Evolutionary conservation across 2,329 filamentous ascomycete genomes (phyloP).

Genomic region (Colletotrichum horii): DNA sequence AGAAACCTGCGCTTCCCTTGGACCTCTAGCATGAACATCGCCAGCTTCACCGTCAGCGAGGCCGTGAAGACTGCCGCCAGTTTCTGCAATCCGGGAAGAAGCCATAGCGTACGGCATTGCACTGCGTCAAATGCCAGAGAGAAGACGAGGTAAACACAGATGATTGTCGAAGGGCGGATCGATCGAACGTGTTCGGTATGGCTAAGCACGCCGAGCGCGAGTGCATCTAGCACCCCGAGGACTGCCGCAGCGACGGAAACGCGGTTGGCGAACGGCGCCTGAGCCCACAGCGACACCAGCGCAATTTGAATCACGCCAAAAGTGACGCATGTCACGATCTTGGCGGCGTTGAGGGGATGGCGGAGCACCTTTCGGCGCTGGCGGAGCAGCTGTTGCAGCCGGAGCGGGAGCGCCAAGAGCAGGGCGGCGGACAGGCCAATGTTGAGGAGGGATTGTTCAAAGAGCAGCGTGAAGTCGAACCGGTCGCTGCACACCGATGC

Average conservation of each 20-base stretch:
- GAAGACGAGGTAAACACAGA: slow-evolving; percentile 32
- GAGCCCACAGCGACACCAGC: slow-evolving; percentile 29
- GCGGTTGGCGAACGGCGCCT: slow-evolving; percentile 27
- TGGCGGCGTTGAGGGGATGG: slow-evolving; percentile 24
- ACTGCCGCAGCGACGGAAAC: slow-evolving; percentile 33
- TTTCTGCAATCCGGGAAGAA: slow-evolving; percentile 27
- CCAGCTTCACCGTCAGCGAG: slow-evolving; percentile 28
- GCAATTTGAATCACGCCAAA: slow-evolving; percentile 27
- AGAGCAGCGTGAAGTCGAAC: slow-evolving; percentile 57
- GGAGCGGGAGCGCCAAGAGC: slow-evolving; percentile 34
- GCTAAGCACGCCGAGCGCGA: slow-evolving; percentile 30
- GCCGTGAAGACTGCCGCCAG: slow-evolving; percentile 29
- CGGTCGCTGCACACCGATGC: slow-evolving; percentile 37
- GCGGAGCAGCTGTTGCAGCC: slow-evolving; percentile 30
- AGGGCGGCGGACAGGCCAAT: slow-evolving; percentile 34
- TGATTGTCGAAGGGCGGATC: slow-evolving; percentile 34
- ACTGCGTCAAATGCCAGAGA: slow-evolving; percentile 36
- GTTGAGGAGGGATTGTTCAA: slow-evolving; percentile 43
- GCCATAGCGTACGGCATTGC: slow-evolving; percentile 36
- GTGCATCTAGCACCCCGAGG: slow-evolving; percentile 30
- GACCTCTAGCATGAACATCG: slow-evolving; percentile 30
- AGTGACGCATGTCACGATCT: background rate
- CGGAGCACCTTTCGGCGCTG: slow-evolving; percentile 29
- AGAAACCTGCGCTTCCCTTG: slow-evolving; percentile 4
- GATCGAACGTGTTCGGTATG: slow-evolving; percentile 38